Conservation (phyloP, 148 eudicot species). For the Amaranthus hypochondriacus region DNA sequence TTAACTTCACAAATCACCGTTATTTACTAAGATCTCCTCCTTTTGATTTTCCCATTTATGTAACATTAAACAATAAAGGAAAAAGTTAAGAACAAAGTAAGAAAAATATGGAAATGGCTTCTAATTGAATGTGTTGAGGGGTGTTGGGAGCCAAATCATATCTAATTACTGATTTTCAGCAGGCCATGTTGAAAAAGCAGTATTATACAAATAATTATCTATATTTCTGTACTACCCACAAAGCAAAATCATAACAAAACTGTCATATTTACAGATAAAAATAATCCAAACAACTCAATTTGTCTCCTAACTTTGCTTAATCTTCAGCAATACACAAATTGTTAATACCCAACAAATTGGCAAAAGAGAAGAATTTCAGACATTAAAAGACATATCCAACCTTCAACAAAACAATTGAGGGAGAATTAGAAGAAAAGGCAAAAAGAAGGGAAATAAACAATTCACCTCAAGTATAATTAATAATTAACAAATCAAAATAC, state of each 20-base stretch:
- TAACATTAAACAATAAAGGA: conserved; percentile 5
- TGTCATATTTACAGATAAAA: conserved; percentile 18
- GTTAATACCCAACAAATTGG: conserved; percentile 15
- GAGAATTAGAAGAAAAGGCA: no score
- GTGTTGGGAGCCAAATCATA: conserved; percentile 8
- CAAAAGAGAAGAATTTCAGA: conserved; percentile 20
- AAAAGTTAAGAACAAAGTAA: conserved; percentile 1
- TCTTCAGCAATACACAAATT: conserved; percentile 38
- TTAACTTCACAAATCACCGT: no score
- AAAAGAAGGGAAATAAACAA: no score
- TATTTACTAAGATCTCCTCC: not conserved
- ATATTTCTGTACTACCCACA: conserved; percentile 26
- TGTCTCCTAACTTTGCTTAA: conserved; percentile 28
- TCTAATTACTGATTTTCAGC: conserved; percentile 18
- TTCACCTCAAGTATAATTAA: not conserved
- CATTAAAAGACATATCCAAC: conserved; percentile 2
- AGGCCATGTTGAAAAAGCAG: conserved; percentile 19
- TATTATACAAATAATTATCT: conserved; percentile 15
- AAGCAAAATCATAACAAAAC: conserved; percentile 24
- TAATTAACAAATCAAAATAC: not conserved
- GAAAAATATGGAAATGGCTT: not conserved
- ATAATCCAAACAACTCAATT: conserved; percentile 26
- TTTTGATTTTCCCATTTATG: not conserved
- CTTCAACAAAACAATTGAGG: not conserved
- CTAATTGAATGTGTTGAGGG: not conserved